Evolutionary conservation across 2,329 filamentous ascomycete genomes (phyloP).

Genomic region (Alternaria metachromatica): DNA sequence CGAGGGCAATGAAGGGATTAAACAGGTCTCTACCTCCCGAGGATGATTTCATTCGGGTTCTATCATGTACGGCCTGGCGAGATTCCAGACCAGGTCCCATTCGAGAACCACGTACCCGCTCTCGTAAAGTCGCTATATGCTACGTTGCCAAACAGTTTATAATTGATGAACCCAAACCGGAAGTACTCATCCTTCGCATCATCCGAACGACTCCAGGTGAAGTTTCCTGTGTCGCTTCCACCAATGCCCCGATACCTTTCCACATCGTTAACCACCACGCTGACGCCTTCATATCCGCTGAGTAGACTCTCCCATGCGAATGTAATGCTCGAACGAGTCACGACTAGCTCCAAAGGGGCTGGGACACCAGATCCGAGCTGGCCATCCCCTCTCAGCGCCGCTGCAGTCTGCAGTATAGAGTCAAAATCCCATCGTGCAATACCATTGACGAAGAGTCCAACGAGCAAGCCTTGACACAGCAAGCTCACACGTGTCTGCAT

Average conservation of each 20-base stretch:
- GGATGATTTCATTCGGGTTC: background rate
- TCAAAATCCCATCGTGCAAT: constrained; percentile 94
- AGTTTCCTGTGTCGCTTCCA: constrained; percentile 60
- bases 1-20: background rate
- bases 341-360: constrained; percentile 38
- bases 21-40: background rate
- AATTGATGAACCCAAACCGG: constrained; percentile 44
- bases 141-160: constrained; percentile 37
- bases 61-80: constrained; percentile 19
- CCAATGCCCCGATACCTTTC: constrained; percentile 75
- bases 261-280: constrained; percentile 83
- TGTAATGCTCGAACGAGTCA: constrained; percentile 56
- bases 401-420: constrained; percentile 81
- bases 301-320: constrained; percentile 53
- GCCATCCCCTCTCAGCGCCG: constrained; percentile 65
- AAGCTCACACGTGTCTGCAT: constrained; percentile 86
- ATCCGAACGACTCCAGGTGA: constrained; percentile 64
- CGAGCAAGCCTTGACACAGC: constrained; percentile 86
- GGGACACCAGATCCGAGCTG: constrained; percentile 66
- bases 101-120: constrained; percentile 40
- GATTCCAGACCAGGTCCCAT: constrained; percentile 41
- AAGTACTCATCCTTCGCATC: constrained; percentile 41
- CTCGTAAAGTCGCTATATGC: constrained; percentile 44
- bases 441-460: constrained; percentile 93
- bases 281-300: constrained; percentile 73